Percentiles rank a stretch among this genome's conserved stretches.
Conservation (phyloP, 805 yeast genomes). For the Jamesozyma lodderae region DNA sequence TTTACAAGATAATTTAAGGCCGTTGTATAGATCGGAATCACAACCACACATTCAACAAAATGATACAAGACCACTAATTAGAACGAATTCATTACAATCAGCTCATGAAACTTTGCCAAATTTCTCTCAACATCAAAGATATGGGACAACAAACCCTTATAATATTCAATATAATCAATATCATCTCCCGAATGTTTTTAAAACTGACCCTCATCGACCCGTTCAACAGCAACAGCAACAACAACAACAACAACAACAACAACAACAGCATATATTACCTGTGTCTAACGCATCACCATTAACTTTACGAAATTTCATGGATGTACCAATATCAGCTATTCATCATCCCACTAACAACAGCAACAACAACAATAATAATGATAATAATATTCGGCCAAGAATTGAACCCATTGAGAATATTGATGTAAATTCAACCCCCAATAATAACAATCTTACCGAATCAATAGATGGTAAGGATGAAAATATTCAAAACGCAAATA, state of each 20-base stretch:
- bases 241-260: not conserved
- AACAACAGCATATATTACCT: not conserved
- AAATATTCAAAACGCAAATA: not conserved
- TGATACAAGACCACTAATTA: not conserved
- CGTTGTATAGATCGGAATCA: not conserved
- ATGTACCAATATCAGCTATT: too few species aligned
- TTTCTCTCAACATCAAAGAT: too few species aligned
- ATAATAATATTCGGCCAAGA: not conserved
- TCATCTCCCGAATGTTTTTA: not conserved
- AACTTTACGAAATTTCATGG: too few species aligned
- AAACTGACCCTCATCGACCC: too few species aligned
- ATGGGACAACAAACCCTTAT: too few species aligned
- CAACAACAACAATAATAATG: not conserved
- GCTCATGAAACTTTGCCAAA: too few species aligned
- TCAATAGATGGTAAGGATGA: not conserved
- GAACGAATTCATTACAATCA: not conserved
- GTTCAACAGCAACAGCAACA: not conserved
- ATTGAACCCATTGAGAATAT: not conserved
- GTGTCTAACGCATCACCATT: too few species aligned
- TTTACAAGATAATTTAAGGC: not conserved
- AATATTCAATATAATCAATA: not conserved
- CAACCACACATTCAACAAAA: conserved; percentile 1
- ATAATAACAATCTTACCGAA: not conserved
- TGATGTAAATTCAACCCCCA: not conserved
- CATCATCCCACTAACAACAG: not conserved